These are phyloP conservation scores for Amniculicola lignicola DNA, from an alignment of 495 filamentous ascomycete species.

Conservation along the genomic window DNA sequence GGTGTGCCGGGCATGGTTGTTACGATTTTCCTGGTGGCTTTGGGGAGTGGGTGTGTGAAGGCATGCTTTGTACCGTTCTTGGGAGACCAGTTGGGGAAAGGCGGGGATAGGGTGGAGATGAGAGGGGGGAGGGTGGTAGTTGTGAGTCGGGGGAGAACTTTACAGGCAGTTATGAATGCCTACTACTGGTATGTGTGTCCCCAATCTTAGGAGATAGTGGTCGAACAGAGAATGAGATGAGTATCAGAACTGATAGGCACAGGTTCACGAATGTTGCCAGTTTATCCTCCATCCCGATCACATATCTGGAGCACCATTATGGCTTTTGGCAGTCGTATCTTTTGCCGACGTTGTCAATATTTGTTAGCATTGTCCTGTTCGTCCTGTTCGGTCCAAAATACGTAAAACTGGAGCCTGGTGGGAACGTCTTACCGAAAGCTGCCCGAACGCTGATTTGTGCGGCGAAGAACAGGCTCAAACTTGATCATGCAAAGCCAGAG, in stretches of 20 bases:
- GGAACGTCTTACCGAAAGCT: slow-evolving; percentile 4
- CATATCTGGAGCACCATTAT: slow-evolving; percentile 1
- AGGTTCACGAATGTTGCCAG: slow-evolving; percentile 11
- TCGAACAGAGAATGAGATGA: background rate
- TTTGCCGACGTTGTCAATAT: background rate
- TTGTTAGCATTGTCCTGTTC: background rate
- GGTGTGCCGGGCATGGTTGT: background rate
- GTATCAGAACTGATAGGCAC: background rate
- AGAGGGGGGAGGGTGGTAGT: background rate
- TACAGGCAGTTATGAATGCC: slow-evolving; percentile 5
- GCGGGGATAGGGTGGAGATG: background rate
- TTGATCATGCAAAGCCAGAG: slow-evolving; percentile 2
- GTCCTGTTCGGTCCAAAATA: background rate
- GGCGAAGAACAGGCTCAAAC: background rate
- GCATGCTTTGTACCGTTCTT: slow-evolving; percentile 7
- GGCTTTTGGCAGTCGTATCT: slow-evolving; percentile 8
- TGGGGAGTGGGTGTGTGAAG: slow-evolving; percentile 2
- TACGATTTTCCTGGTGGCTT: background rate
- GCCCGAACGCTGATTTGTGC: background rate
- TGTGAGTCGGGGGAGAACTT: background rate
- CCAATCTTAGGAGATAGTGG: background rate
- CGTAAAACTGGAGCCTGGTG: slow-evolving; percentile 1
- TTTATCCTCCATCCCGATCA: slow-evolving; percentile 8
- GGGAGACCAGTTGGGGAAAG: background rate
- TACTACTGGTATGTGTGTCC: slow-evolving; percentile 13